Base-by-base conservation (phyloP, 2,329 filamentous ascomycete species). In the Colletotrichum limetticola region DNA sequence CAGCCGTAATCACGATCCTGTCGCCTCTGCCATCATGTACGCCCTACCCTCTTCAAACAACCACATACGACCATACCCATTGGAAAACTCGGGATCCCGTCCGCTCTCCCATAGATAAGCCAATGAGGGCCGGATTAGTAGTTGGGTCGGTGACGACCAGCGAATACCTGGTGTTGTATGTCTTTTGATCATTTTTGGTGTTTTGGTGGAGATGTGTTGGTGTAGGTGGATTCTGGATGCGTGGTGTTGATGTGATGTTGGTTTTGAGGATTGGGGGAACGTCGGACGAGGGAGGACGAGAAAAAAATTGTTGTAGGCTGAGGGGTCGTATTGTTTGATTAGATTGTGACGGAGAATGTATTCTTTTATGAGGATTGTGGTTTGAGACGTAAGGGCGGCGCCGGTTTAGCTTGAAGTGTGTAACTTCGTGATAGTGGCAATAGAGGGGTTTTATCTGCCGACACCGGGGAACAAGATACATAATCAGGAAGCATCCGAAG, bases 51-150 rank as follows among this genome's bases (percentile, higher is more conserved):
- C 1, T 8, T 22, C 8, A 1, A n/a, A 11, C 3, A 1, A 22
- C 8, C 8, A 49, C 19, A 49, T 49, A 49, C 42, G 42, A 49
- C 42, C 19, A 49, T 49, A 49, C 42, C 42, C 26, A 59, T 62
- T 70, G 67, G 67, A 70, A 62, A 58, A 70, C 67, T 66, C 60
- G 53, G 67, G 61, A 66, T 70, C 67, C 67, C 61, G 67, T 70
- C 67, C 61, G 67, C 61, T 66, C 67, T 70, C 67, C 67, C 61
- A 53, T 66, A 42, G 52, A 66, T 70, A 66, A 66, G 66, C 35
- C 35, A 59, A 55, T 65, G 62, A 66, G 61, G 62, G 61, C 61
- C 37, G 55, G 55, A 69, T 57, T 66, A 69, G 67, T 69, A 69
- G 61, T 58, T 37, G 61, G 67, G 67, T 69, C 67, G 67, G 67